Evolutionary conservation across 257 asterid species (phyloP).

Genomic region (Solanum habrochaites): DNA sequence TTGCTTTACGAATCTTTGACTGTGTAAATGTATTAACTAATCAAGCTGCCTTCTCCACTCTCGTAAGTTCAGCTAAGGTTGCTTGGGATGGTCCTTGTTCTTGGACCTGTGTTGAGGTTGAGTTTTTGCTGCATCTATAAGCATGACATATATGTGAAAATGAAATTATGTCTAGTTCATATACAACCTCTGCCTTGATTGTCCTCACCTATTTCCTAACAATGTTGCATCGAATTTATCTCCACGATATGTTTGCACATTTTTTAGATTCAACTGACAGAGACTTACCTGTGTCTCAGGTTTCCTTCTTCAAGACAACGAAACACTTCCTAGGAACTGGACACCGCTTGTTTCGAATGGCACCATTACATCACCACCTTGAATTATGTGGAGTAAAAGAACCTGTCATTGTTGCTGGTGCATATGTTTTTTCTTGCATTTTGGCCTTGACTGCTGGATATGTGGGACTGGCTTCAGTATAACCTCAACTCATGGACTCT

Average conservation of each 20-base stretch:
- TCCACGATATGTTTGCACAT: not conserved
- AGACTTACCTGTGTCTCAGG: conserved; percentile 18
- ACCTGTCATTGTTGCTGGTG: conserved; percentile 54
- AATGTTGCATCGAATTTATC: not conserved
- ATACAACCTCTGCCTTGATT: not conserved
- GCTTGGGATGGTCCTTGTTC: not conserved
- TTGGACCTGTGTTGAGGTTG: not conserved
- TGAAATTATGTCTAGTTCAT: not conserved
- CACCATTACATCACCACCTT: conserved; percentile 61
- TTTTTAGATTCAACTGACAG: not conserved
- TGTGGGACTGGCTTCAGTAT: conserved; percentile 59
- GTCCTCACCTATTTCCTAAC: not conserved
- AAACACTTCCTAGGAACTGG: conserved; percentile 32
- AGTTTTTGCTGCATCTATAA: not conserved
- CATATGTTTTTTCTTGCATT: conserved; percentile 43
- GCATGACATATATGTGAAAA: not conserved
- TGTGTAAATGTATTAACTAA: not conserved
- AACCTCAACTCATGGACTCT: conserved; percentile 4
- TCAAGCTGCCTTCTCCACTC: not conserved
- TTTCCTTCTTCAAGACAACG: conserved; percentile 35
- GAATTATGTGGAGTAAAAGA: conserved; percentile 51
- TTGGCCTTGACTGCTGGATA: conserved; percentile 57
- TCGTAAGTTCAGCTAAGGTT: not conserved
- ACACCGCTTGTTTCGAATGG: conserved; percentile 27
- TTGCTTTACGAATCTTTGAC: not conserved